A percentile compares a stretch with the other conserved stretches of the same genome.
Conservation (phyloP, 768 basidiomycete genomes). For the Lentinula raphanica region DNA sequence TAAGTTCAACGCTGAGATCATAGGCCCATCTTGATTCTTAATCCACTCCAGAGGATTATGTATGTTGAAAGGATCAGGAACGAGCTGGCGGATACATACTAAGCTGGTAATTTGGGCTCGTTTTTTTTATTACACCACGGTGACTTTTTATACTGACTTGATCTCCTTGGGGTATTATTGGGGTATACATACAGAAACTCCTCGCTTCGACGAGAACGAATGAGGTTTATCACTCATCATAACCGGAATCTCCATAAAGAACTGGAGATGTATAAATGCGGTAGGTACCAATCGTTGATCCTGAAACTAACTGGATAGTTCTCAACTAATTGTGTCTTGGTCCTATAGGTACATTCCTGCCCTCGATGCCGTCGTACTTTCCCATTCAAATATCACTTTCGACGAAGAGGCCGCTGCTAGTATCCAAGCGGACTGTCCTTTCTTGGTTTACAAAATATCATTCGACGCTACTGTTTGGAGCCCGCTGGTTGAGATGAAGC, state of each 20-base stretch:
- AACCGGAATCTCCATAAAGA: slow-evolving; percentile 49
- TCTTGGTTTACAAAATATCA: slow-evolving; percentile 62
- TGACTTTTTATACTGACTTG: not conserved
- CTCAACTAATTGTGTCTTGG: slow-evolving; percentile 1
- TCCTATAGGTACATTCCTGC: slow-evolving; percentile 74
- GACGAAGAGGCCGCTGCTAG: slow-evolving; percentile 52
- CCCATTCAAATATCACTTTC: slow-evolving; percentile 77
- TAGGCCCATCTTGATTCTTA: slow-evolving; percentile 79
- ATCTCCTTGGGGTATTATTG: too few species aligned
- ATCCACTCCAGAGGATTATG: slow-evolving; percentile 79
- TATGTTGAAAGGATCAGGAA: slow-evolving; percentile 81
- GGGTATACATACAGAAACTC: slow-evolving; percentile 48
- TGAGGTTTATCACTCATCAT: slow-evolving; percentile 34
- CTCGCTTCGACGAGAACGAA: slow-evolving; percentile 41
- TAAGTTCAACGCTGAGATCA: slow-evolving; percentile 79
- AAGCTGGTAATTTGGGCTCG: slow-evolving; percentile 68
- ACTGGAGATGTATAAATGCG: slow-evolving; percentile 57
- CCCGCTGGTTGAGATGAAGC: slow-evolving; percentile 73
- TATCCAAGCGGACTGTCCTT: slow-evolving; percentile 85
- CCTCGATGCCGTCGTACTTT: slow-evolving; percentile 80
- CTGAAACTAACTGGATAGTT: too few species aligned
- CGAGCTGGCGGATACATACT: slow-evolving; percentile 72
- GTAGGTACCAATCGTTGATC: too few species aligned
- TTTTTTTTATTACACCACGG: not conserved
- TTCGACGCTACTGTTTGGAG: slow-evolving; percentile 91